phyloP scores from a whole-genome alignment of 768 basidiomycete species.

The Phanerochaete carnosa region DNA sequence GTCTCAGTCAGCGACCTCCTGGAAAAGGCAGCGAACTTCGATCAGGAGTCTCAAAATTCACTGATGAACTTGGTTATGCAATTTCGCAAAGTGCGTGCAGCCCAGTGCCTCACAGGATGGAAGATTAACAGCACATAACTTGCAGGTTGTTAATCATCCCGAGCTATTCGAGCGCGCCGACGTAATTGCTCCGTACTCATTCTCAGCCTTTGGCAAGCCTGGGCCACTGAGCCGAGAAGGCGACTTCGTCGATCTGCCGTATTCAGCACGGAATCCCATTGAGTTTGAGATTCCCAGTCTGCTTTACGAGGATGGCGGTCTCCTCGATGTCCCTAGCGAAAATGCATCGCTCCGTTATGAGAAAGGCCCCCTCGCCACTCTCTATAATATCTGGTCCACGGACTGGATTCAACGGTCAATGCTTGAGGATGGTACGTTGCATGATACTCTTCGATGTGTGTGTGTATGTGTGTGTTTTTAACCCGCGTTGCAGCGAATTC shows the following conservation, averaged over 20 bases:
- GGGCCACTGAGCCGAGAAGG: conserved; percentile 84
- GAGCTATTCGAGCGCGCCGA: conserved; percentile 98
- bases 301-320: conserved; percentile 74
- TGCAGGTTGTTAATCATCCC: conserved; percentile 94
- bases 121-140: conserved; percentile 1
- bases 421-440: conserved; percentile 48
- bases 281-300: conserved; percentile 72
- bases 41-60: conserved; percentile 87
- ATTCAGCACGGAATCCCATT: conserved; percentile 88
- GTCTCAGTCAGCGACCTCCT: conserved; percentile 94
- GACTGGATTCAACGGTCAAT: conserved; percentile 77
- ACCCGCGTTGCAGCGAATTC: conserved; percentile 32
- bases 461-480: background rate
- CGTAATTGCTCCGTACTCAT: conserved; percentile 90
- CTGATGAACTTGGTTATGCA: conserved; percentile 99
- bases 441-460: conserved; percentile 6
- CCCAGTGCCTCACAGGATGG: background rate
- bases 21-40: conserved; percentile 89
- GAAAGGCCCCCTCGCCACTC: conserved; percentile 52
- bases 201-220: conserved; percentile 76
- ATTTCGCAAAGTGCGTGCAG: conserved; percentile 78
- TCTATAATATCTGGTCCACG: conserved; percentile 90
- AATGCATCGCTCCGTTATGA: conserved; percentile 45
- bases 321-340: conserved; percentile 62
- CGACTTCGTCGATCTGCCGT: conserved; percentile 77